Evolutionary conservation across 805 yeast genomes (phyloP), one percentile per base, ranked within the genome.

Genomic region (Pichia eremophila): DNA sequence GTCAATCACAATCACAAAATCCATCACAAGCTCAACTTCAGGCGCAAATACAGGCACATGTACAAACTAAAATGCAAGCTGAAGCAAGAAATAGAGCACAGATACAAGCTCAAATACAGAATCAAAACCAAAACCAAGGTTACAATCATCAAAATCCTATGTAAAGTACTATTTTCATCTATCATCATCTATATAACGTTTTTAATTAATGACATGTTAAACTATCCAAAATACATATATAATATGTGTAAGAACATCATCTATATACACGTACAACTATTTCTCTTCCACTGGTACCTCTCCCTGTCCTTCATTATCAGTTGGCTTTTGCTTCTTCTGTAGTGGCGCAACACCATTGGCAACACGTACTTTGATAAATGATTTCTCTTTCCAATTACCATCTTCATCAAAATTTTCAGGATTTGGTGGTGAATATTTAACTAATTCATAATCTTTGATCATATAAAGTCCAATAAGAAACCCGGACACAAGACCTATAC

Each of bases 341-440:
- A 72, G 49, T 0, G 74, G 72, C 19, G 64, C 63, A 45, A 67
- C 64, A 15, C 51, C 51, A 37, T 67, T 68, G 28, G 64, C 58
- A 44, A 67, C 64, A 14, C 58, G 55, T 12, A 73, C 61, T 39
- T 51, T 64, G 46, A 71, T 59, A 27, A 60, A 62, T 8, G 69
- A 65, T 37, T 54, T 53, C 39, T 58, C 64, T 39, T 68, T 67
- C 53, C 69, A 66, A 14, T 70, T 65, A 0, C 71, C 70, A 40
- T 69, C 58, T 41, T 63, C 65, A 44, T 70, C 70, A 41, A 59
- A 62, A 48, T 63, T 63, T 25, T 61, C 68, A 5, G 67, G 64
- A 44, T 63, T 63, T 1, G 73, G 66, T 27, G 75, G 74, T 14
- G 64, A 54, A 46, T 62, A 65, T 53, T 71, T 72, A 39, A 73